Percentiles rank a stretch among this genome's conserved stretches.
These are phyloP conservation scores for Collybiopsis luxurians DNA, from an alignment of 768 basidiomycete species.

Conservation along the genomic window DNA sequence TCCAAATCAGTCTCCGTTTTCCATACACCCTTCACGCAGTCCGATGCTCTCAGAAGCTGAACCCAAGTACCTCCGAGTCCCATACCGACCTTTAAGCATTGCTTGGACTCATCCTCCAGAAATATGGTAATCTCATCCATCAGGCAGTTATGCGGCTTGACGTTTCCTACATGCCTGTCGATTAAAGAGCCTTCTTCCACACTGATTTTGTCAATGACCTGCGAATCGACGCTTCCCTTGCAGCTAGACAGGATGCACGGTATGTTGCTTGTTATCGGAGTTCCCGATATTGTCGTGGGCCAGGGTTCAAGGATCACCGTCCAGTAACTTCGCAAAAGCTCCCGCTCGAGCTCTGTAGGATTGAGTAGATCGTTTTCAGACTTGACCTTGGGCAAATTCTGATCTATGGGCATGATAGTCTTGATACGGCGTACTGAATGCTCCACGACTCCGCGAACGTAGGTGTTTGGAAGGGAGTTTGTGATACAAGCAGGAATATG, in stretches of 20 bases:
- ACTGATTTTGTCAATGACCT: not conserved
- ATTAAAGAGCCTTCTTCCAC: constrained; percentile 6
- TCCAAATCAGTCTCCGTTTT: constrained; percentile 22
- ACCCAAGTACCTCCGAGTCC: constrained; percentile 67
- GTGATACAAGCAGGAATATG: not conserved
- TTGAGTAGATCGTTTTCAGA: not conserved
- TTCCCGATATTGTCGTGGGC: constrained; percentile 40
- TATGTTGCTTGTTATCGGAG: constrained; percentile 19
- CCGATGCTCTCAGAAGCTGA: constrained; percentile 49
- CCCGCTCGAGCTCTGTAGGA: constrained; percentile 39
- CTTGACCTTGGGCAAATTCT: constrained; percentile 5
- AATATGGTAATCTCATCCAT: constrained; percentile 61
- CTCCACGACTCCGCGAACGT: constrained; percentile 54
- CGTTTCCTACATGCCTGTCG: not conserved
- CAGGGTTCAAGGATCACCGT: constrained; percentile 57
- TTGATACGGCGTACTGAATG: constrained; percentile 50
- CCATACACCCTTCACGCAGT: constrained; percentile 14
- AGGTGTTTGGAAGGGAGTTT: constrained; percentile 46
- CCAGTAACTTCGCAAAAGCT: constrained; percentile 44
- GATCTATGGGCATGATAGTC: constrained; percentile 28
- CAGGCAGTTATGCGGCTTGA: constrained; percentile 44
- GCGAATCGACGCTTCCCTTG: constrained; percentile 8
- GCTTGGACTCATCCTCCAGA: constrained; percentile 42
- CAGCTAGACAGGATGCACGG: constrained; percentile 8
- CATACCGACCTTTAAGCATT: constrained; percentile 49